phyloP scores from a whole-genome alignment of 768 basidiomycete species.

The Leccinum uliginosum region DNA sequence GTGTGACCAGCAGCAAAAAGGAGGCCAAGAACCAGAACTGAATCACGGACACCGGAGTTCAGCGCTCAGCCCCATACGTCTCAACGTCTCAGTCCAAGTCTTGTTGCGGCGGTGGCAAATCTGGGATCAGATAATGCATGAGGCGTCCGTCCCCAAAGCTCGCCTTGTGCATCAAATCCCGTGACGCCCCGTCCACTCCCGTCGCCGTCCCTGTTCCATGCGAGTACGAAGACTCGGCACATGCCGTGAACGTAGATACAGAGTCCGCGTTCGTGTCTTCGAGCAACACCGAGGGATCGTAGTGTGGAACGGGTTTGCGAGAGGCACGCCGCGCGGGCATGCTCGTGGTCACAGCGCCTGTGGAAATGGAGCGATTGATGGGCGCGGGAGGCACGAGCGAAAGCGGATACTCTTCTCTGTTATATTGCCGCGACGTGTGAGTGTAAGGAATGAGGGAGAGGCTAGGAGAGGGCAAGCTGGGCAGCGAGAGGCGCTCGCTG shows the following conservation, averaged over 20 bases:
- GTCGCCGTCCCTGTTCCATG: conserved; percentile 19
- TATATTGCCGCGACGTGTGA: conserved; percentile 12
- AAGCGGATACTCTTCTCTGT: conserved; percentile 29
- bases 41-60: not conserved
- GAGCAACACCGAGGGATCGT: conserved; percentile 32
- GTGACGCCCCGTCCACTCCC: conserved; percentile 7
- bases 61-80: not conserved
- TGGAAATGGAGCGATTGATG: conserved; percentile 27
- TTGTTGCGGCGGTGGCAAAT: conserved; percentile 41
- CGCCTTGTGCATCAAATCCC: conserved; percentile 36
- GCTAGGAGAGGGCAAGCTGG: conserved; percentile 15
- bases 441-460: conserved; percentile 16
- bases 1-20: not conserved
- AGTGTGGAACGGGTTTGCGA: conserved; percentile 57
- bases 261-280: conserved; percentile 22
- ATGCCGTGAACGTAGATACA: conserved; percentile 17
- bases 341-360: conserved; percentile 19
- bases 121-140: conserved; percentile 58
- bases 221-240: conserved; percentile 27
- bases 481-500: conserved; percentile 29
- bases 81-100: conserved; percentile 16
- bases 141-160: conserved; percentile 44
- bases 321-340: conserved; percentile 31
- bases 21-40: not conserved
- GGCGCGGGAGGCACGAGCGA: conserved; percentile 20